These are phyloP conservation scores for Typha latifolia DNA, from an alignment of 176 grass and related monocot genomes.

Conservation along the genomic window DNA sequence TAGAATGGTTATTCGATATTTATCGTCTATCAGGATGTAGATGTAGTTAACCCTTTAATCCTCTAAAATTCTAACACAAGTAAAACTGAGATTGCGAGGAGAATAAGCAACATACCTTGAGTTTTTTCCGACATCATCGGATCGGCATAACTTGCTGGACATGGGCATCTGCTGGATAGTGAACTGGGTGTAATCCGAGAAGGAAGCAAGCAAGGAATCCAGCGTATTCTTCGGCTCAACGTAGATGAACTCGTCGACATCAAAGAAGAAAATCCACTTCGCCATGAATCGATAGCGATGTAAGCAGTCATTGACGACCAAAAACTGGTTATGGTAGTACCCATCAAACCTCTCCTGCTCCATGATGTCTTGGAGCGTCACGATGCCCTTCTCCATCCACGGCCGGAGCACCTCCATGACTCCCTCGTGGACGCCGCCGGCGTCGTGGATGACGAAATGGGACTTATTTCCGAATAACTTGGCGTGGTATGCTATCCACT, in stretches of 20 bases:
- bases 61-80: too few relatives aligned
- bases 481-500: constrained; percentile 84
- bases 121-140: constrained; percentile 38
- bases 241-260: constrained; percentile 78
- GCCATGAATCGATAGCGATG: constrained; percentile 62
- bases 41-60: too few relatives aligned
- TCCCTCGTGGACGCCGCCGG: constrained; percentile 51
- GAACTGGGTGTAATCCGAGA: constrained; percentile 62
- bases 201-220: constrained; percentile 32
- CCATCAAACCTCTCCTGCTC: constrained; percentile 69
- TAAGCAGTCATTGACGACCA: constrained; percentile 86
- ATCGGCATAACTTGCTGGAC: constrained; percentile 66
- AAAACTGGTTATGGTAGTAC: constrained; percentile 87
- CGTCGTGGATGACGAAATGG: constrained; percentile 79
- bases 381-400: constrained; percentile 47
- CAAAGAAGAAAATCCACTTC: constrained; percentile 95
- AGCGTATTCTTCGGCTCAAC: constrained; percentile 34
- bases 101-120: constrained; percentile 32
- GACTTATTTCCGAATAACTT: constrained; percentile 53
- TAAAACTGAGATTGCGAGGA: not conserved
- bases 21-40: too few relatives aligned
- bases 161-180: constrained; percentile 92
- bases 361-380: constrained; percentile 61
- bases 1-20: too few relatives aligned
- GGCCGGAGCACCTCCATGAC: constrained; percentile 60